Evolutionary conservation across 371 early-diverging fungal genomes (phyloP), one percentile per base, ranked within the genome.

Genomic region (Mucor lusitanicus): DNA sequence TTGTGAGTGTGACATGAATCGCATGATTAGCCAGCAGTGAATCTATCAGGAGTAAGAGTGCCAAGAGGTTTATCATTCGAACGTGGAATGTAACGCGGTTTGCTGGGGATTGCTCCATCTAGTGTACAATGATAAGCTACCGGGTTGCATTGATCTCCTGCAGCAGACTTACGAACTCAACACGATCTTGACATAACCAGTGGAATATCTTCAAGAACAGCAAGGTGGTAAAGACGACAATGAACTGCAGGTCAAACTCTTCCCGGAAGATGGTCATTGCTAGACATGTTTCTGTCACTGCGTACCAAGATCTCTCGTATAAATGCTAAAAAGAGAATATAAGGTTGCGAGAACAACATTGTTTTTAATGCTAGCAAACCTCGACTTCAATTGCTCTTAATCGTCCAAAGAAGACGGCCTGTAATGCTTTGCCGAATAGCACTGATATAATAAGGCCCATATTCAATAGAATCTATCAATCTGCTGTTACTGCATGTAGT

Each of bases 231-330:
- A 98, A 94, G 39, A 93, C 82, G 54, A 90, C 78, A 15, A 96
- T 85, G 70, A 94, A 96, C 19, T 83, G 91, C 11, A 93, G 79
- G 68, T 96, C 92, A 71, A 97, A 97, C 71, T 95, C 95, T 76
- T 96, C 95, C 46, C 95, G 87, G 83, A 98, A 95, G 57, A 97
- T 91, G 8, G 97, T 97, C 92, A 97, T 93, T 23, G 97, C 98
- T 32, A 98, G 76, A 68, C 94, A 94, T 3, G 95, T 95, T 75
- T 98, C 99, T 33, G 96, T 95, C 39, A 97, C 90, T 15, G 97
- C 94, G 74, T 95, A 94, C 99, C 99, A 97, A 5, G 95, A 92
- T 23, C 93, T 85, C 73, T 98, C 97, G 67, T 97, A 96, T 25
- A 97, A 80, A 71, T 96, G 97, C 94, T 97, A 60, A 28, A 30